Percentiles rank a stretch among this genome's conserved stretches.
These are phyloP conservation scores for Rhodotorula sp. DNA, from an alignment of 1,284 basidiomycete species.

Conservation along the genomic window DNA sequence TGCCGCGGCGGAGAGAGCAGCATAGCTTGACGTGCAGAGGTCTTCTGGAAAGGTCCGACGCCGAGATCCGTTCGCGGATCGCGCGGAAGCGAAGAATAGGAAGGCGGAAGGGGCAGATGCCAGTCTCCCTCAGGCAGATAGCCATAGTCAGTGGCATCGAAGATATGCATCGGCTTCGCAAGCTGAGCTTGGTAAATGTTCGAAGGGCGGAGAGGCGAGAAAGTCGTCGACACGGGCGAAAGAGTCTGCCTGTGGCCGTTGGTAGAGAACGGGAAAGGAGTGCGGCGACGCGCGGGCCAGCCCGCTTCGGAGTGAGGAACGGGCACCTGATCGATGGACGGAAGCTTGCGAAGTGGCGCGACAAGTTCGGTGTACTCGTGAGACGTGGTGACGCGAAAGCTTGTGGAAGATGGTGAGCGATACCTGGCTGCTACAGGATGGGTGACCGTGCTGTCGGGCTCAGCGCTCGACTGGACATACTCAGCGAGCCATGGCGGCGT, in stretches of 20 bases:
- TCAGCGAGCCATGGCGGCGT: neutral
- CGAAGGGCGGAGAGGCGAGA: neutral
- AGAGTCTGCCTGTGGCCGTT: neutral
- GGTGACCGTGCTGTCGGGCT: too few relatives aligned
- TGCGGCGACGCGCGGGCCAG: neutral
- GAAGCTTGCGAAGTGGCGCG: neutral
- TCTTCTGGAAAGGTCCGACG: neutral
- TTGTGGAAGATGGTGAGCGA: too few relatives aligned
- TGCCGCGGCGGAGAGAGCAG: too few relatives aligned
- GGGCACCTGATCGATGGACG: too few relatives aligned
- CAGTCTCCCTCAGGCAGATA: neutral
- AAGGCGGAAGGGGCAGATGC: neutral
- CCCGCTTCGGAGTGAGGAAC: too few relatives aligned
- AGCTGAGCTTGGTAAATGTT: constrained; percentile 1
- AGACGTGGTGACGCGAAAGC: too few relatives aligned
- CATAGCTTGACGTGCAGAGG: too few relatives aligned
- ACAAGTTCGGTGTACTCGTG: too few relatives aligned
- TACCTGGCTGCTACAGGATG: too few relatives aligned
- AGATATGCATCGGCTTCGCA: neutral
- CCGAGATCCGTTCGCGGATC: neutral
- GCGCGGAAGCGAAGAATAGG: neutral
- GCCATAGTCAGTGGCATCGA: neutral
- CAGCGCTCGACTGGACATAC: neutral
- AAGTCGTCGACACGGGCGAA: neutral
- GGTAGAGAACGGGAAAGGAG: constrained; percentile 6